Base-by-base conservation (phyloP, 2,329 filamentous ascomycete genomes). In the Chalara sp. region DNA sequence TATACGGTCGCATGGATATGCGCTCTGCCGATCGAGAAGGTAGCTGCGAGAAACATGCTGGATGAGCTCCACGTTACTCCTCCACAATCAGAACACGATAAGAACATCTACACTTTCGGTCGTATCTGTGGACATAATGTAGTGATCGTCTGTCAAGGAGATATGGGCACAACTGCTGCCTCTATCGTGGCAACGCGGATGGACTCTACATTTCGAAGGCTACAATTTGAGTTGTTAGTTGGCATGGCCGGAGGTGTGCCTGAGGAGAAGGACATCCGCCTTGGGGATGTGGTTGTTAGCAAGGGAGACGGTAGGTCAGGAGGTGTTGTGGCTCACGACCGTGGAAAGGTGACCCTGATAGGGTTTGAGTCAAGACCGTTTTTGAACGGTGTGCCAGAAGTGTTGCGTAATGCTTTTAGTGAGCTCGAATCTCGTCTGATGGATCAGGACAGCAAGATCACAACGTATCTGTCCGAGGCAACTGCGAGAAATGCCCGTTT, bases 1-100 rank as follows among this genome's bases (percentile, higher is more conserved):
- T 68, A 67, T 50, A 64, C 59, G 1, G 55, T 68, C 29, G 65
- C 58, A 41, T 68, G 62, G 60, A 58, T 68, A 28, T 67, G 65
- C 51, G 63, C 65, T 12, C 45, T 67, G 6, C 49, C 56, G 3
- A 48, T 61, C 6, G 64, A 68, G 45, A 53, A 63, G 52, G 58
- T 56, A 2, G 65, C 64, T 7, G 64, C 62, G 6, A 54, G 48
- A 6, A 53, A 53, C 4, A 62, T 65, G 61, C 53, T 68, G 1
- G 65, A 68, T 44, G 53, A 63, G 10, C 31, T 50, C 6, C 64
- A 67, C 46, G 46, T 47, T 12, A n/a, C 42, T 8, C 48, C 56
- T 32, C 51, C 55, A 33, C 49, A 52, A 42, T 42, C 52, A 48
- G 42, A 44, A 12, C 39, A 56, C 48, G 61, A 61, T 44, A 56